Base-by-base conservation (phyloP, 305 asterid species). In the Fraxinus greggii region DNA sequence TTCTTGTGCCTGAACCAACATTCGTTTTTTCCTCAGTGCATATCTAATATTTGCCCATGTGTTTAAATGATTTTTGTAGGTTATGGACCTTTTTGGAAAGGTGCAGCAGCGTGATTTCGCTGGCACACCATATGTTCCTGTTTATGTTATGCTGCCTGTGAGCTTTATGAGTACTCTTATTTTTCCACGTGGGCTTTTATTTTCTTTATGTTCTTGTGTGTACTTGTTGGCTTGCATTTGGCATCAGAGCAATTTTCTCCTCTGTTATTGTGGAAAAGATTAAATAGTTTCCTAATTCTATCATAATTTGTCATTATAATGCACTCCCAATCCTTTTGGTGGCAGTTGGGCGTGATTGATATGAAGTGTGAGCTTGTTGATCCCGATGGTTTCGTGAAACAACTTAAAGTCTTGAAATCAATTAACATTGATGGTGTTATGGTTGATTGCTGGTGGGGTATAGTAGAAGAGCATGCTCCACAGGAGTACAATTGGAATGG, bases 391-490 rank as follows among this genome's bases (percentile, higher is more conserved):
- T 88, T 95, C 38, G 87, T 88, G 88, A 90, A 90, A 88, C 97
- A 94, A 86, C 87, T 95, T 81, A 92, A 92, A 86, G 79, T 88
- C 83, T 87, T 94, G 90, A 94, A 93, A 88, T 92, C 97, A 72
- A 35, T 89, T 12, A 91, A 90, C 51, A 88, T 94, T 70, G 97
- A 95, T 85, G 98, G 98, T 38, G 87, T 95, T 75, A 86, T 89
- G 91, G 96, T 94, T 80, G 97, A 95, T 85, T 95, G 99, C 89
- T 95, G 99, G 99, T 95, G 98, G 99, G 99, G 99, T 69, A 85
- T 92, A 48, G 98, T 94, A 78, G 98, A 94, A 90, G 95, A 95
- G 7, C 92, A 89, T 86, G 90, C 89, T 82, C 98, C 98, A 33
- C 96, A 89, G 79, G 92, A 89, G 87, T 94, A 94, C 88, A 90